Evolutionary conservation across 176 grass and related monocot genomes (phyloP).

Genomic region (Oryza longistaminata): DNA sequence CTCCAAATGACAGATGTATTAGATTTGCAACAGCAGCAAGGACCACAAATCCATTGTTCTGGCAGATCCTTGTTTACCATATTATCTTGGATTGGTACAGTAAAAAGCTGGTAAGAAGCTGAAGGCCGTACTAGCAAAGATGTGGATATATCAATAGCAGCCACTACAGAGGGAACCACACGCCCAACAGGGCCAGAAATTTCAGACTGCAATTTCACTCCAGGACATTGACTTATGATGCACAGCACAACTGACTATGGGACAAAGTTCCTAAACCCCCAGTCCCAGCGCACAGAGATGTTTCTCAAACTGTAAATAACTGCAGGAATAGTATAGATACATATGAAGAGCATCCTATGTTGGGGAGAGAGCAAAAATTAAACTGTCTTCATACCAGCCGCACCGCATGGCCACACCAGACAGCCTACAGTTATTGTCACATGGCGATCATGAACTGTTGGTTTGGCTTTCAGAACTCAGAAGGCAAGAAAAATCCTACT

Average conservation of each 20-base stretch:
- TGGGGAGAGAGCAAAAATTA: slow-evolving; percentile 20
- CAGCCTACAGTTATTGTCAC: slow-evolving; percentile 19
- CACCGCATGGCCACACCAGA: slow-evolving; percentile 1
- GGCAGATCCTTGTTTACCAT: slow-evolving; percentile 56
- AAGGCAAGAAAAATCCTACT: slow-evolving; percentile 14
- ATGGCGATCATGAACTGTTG: background rate
- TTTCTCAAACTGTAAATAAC: slow-evolving; percentile 28
- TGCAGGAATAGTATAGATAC: slow-evolving; percentile 23
- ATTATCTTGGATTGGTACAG: slow-evolving; percentile 45
- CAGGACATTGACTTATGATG: slow-evolving; percentile 35
- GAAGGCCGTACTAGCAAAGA: slow-evolving; percentile 41
- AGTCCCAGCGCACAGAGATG: slow-evolving; percentile 23
- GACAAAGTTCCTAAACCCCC: slow-evolving; percentile 27
- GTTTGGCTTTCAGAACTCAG: background rate
- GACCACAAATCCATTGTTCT: slow-evolving; percentile 45
- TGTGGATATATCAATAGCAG: slow-evolving; percentile 60
- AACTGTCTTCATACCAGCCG: slow-evolving; percentile 3
- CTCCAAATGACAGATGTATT: slow-evolving; percentile 47
- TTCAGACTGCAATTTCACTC: slow-evolving; percentile 40
- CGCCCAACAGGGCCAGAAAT: slow-evolving; percentile 39
- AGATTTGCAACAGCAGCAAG: slow-evolving; percentile 35
- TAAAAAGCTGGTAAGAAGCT: slow-evolving; percentile 49
- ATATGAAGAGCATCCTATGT: slow-evolving; percentile 53
- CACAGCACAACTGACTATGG: slow-evolving; percentile 5
- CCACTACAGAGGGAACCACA: slow-evolving; percentile 42